These are phyloP conservation scores for Epichloe sylvatica DNA, from an alignment of 2,329 filamentous ascomycete species.

Conservation along the genomic window DNA sequence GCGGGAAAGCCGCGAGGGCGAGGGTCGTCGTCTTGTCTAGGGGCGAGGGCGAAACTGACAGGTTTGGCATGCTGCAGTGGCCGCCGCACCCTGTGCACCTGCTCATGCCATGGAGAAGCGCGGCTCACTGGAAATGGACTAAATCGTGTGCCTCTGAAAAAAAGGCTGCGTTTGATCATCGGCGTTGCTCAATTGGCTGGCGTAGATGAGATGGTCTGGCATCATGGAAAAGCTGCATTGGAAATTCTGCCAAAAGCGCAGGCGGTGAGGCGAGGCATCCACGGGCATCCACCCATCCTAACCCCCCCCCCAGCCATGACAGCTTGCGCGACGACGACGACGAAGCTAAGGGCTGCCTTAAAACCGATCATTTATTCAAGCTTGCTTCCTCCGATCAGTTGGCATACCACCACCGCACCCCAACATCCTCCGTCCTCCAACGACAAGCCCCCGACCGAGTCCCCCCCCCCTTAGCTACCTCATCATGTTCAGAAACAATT, in stretches of 20 bases:
- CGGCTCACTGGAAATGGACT: not conserved
- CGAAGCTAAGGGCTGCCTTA: constrained; percentile 13
- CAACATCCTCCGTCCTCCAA: not conserved
- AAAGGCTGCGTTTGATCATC: constrained; percentile 1
- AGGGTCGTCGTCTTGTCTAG: not conserved
- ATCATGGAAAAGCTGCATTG: not conserved
- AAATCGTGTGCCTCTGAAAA: not conserved
- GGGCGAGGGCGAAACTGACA: not conserved
- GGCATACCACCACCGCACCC: constrained; percentile 2
- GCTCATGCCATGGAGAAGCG: not conserved
- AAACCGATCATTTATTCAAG: constrained; percentile 9
- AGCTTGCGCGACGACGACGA: constrained; percentile 8
- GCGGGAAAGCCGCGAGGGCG: constrained; percentile 4
- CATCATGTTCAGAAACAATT: constrained; percentile 98
- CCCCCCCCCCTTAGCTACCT: not conserved
- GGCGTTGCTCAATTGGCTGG: not conserved
- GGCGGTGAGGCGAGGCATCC: constrained; percentile 10
- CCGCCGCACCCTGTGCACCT: not conserved
- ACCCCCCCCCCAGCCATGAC: constrained; percentile 2
- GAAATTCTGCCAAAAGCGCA: constrained; percentile 1
- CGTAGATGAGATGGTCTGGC: not conserved
- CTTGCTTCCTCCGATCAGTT: constrained; percentile 2
- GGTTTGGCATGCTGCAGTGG: not conserved
- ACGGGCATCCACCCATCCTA: constrained; percentile 1
- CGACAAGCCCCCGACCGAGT: constrained; percentile 3